A percentile compares a stretch with the other conserved stretches of the same genome.
These are phyloP conservation scores for Paracorniculantispora psalliotae DNA, from an alignment of 2,329 filamentous ascomycete genomes.

Conservation along the genomic window DNA sequence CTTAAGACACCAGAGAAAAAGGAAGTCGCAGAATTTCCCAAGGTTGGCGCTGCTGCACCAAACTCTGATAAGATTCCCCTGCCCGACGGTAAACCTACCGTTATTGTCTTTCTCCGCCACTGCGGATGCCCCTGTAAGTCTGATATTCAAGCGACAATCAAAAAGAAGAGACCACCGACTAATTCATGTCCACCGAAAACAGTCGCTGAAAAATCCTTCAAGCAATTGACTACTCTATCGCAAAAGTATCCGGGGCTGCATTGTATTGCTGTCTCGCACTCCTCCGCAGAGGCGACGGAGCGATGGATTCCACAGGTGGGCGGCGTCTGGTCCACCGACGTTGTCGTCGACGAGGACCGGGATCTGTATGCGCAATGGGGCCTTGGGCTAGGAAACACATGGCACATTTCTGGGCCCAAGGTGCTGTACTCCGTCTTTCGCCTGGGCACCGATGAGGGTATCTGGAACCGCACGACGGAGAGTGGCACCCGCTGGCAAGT, in stretches of 20 bases:
- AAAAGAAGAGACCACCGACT: not conserved
- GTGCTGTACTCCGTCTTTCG: slow-evolving; percentile 52
- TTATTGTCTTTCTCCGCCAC: slow-evolving; percentile 66
- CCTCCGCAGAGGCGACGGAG: slow-evolving; percentile 46
- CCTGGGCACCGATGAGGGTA: slow-evolving; percentile 57
- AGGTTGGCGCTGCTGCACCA: slow-evolving; percentile 52
- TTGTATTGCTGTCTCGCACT: slow-evolving; percentile 61
- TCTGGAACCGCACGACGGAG: slow-evolving; percentile 61
- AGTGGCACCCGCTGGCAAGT: slow-evolving; percentile 67
- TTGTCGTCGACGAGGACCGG: slow-evolving; percentile 57
- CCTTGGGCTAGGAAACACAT: slow-evolving; percentile 54
- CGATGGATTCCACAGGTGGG: slow-evolving; percentile 52
- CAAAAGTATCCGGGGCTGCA: slow-evolving; percentile 43
- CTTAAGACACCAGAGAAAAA: slow-evolving; percentile 37
- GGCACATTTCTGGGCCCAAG: slow-evolving; percentile 57
- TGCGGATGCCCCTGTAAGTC: slow-evolving; percentile 68
- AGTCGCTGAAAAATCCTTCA: slow-evolving; percentile 67
- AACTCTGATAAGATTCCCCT: slow-evolving; percentile 46
- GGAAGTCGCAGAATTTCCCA: slow-evolving; percentile 42
- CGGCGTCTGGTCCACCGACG: slow-evolving; percentile 51
- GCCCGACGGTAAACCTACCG: slow-evolving; percentile 49
- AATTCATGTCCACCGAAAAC: not conserved
- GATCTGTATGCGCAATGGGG: slow-evolving; percentile 62
- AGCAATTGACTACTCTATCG: slow-evolving; percentile 47
- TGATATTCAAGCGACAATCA: not conserved